Conservation (phyloP, 306 rosid species). For the Dryas drummondii region DNA sequence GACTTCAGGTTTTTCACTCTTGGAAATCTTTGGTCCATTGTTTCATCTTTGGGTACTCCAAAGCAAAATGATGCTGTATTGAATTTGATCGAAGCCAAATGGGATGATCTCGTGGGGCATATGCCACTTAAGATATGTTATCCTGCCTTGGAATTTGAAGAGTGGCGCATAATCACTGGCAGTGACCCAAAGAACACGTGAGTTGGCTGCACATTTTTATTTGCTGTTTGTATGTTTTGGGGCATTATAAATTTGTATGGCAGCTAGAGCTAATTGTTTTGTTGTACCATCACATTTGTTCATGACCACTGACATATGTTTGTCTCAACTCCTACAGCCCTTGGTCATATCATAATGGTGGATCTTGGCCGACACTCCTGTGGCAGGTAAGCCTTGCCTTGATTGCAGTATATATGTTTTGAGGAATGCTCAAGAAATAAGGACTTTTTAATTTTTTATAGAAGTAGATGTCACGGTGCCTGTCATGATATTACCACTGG, state of each 20-base stretch:
- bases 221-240: constrained; percentile 1
- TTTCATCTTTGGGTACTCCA: constrained; percentile 90
- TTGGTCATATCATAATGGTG: constrained; percentile 98
- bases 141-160: constrained; percentile 87
- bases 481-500: neutral
- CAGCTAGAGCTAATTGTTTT: constrained; percentile 15
- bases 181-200: constrained; percentile 96
- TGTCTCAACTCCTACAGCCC: constrained; percentile 54
- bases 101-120: constrained; percentile 82
- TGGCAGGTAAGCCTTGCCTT: constrained; percentile 72
- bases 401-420: neutral
- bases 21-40: constrained; percentile 92
- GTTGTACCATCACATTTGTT: neutral
- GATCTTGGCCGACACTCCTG: constrained; percentile 98
- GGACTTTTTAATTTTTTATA: neutral
- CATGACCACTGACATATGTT: constrained; percentile 22
- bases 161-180: constrained; percentile 95
- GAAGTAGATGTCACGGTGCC: neutral
- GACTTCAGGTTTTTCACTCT: constrained; percentile 95
- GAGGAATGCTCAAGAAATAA: neutral
- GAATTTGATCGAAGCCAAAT: constrained; percentile 77
- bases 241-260: neutral
- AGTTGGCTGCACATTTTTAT: constrained; percentile 21
- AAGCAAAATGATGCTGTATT: constrained; percentile 72
- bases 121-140: constrained; percentile 93